Percentiles rank a stretch among this genome's conserved stretches.
Evolutionary conservation across 2,329 filamentous ascomycete genomes (phyloP).

Genomic region (Curvularia spicifera): DNA sequence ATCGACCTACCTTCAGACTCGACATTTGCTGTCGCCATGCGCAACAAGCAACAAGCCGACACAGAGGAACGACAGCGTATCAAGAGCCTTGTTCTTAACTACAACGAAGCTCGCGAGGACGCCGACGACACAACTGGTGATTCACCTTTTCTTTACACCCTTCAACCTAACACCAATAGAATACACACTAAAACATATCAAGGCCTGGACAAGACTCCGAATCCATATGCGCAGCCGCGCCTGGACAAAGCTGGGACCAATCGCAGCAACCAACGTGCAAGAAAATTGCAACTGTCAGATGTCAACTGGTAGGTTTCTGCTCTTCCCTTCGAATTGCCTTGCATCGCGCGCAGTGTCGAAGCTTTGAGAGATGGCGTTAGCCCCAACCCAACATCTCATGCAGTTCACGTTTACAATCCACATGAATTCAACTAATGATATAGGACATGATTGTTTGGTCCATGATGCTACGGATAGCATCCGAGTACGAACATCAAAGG

Average conservation of each 20-base stretch:
- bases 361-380: conserved; percentile 15
- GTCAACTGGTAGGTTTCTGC: conserved; percentile 83
- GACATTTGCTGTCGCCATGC: conserved; percentile 94
- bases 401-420: not conserved
- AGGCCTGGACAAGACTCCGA: conserved; percentile 51
- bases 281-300: conserved; percentile 93
- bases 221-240: conserved; percentile 54
- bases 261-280: conserved; percentile 77
- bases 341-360: conserved; percentile 14
- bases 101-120: conserved; percentile 80
- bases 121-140: conserved; percentile 74
- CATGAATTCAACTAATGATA: conserved; percentile 25
- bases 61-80: conserved; percentile 97
- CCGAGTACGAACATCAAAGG: conserved; percentile 19
- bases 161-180: conserved; percentile 58
- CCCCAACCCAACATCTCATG: conserved; percentile 14
- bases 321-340: conserved; percentile 25
- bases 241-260: conserved; percentile 66
- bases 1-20: conserved; percentile 91
- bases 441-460: conserved; percentile 40
- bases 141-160: conserved; percentile 51
- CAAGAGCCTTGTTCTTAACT: conserved; percentile 96
- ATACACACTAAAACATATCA: conserved; percentile 48
- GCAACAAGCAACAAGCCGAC: conserved; percentile 91
- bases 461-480: conserved; percentile 35